Evolutionary conservation across 345 rosid species (phyloP), one percentile per base, ranked within the genome.

Genomic region (Turnera subulata): DNA sequence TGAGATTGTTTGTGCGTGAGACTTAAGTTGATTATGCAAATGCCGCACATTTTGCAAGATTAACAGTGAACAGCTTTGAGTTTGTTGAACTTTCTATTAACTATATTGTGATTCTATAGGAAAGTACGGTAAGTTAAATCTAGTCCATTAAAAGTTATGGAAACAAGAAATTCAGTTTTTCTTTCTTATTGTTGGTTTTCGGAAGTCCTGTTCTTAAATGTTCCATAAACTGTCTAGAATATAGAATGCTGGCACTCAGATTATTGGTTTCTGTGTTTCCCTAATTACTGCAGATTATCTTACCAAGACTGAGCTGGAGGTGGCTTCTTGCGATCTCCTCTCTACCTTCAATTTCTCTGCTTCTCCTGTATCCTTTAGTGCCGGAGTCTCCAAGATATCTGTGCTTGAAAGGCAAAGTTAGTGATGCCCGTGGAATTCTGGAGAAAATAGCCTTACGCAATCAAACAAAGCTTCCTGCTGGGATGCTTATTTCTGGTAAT

Each of bases 321-420:
- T 61, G 58, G 57, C 29, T 61, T 13, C 71, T 67, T 39, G 61
- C 37, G 35, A 7, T 67, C 20, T 67, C 65, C 17, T 38, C 64
- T 39, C 15, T 67, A 7, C 65, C 71, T 14, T 59, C 71, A n/a
- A 17, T 67, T 25, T 12, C 17, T 16, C 55, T 59, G 29, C 71
- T 67, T 12, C 46, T 68, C 52, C 43, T 61, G 17, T 68, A 61
- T 45, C 18, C 25, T 3, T 11, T 39, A 16, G 58, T 21, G 3
- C 72, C 62, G 12, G 67, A 61, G 46, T 68, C 72, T 55, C 62
- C 72, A 9, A 49, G 72, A 46, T 68, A 55, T 37, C 62, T 68
- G 21, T 55, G 61, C 62, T 25, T 63, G 20, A 67, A 61, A 42
- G 72, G 61, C 11, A 60, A 45, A 55, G 37, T 25, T n/a, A 6